Evolutionary conservation across 345 rosid genomes (phyloP).

Genomic region (Noccaea bulbosa): DNA sequence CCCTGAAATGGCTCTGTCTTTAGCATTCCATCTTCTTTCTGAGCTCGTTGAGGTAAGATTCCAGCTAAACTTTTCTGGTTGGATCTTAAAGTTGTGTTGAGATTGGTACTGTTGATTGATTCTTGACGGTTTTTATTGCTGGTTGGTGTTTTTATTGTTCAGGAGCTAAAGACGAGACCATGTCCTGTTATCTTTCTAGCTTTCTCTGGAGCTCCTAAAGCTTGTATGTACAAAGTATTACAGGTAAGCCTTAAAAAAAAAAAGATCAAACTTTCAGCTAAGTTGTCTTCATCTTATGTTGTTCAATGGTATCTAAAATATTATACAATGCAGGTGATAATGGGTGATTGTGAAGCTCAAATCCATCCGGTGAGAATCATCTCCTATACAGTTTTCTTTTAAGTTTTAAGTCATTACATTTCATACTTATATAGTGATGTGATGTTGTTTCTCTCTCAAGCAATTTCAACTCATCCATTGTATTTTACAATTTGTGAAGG

Average conservation of each 20-base stretch:
- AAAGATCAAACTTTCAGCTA: neutral
- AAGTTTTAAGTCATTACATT: too few relatives aligned
- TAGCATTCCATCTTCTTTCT: slow-evolving; percentile 67
- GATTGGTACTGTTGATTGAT: neutral
- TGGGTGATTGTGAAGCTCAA: slow-evolving; percentile 60
- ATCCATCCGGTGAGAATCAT: slow-evolving; percentile 54
- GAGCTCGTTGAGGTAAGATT: slow-evolving; percentile 76
- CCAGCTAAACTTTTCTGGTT: neutral
- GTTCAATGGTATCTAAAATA: slow-evolving; percentile 4
- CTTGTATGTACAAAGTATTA: slow-evolving; percentile 86
- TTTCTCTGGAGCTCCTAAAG: slow-evolving; percentile 87
- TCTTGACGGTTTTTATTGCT: too few relatives aligned
- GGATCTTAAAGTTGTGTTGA: neutral
- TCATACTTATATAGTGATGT: neutral
- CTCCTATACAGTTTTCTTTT: slow-evolving; percentile 1
- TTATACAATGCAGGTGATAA: slow-evolving; percentile 36
- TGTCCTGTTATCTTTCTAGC: slow-evolving; percentile 81
- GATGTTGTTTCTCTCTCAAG: neutral
- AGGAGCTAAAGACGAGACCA: slow-evolving; percentile 66
- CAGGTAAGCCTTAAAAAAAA: slow-evolving; percentile 51
- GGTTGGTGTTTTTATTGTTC: slow-evolving; percentile 29
- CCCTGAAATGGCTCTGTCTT: slow-evolving; percentile 75
- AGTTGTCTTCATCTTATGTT: slow-evolving; percentile 9
- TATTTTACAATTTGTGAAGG: slow-evolving; percentile 49
- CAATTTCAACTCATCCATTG: neutral